These are phyloP conservation scores for Gynostemma pentaphyllum DNA, from an alignment of 306 rosid genomes.

Conservation along the genomic window DNA sequence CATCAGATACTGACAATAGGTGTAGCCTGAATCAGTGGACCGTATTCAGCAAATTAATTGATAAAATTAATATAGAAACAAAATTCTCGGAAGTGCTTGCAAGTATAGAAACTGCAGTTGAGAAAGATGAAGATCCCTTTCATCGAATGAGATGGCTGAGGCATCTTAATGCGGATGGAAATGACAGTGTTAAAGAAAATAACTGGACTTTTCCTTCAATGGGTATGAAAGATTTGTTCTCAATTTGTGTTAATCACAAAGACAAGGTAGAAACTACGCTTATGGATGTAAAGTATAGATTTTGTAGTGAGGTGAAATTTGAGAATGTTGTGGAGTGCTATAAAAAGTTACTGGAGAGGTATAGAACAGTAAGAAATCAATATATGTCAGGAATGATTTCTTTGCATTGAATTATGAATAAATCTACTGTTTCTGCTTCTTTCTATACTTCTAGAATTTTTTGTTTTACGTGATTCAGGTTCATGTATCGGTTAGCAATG, in stretches of 20 bases:
- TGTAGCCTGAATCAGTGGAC: slow-evolving; percentile 33
- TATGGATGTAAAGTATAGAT: slow-evolving; percentile 43
- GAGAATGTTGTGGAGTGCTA: slow-evolving; percentile 43
- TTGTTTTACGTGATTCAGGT: too few relatives aligned
- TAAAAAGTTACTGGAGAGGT: slow-evolving; percentile 45
- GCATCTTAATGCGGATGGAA: slow-evolving; percentile 26
- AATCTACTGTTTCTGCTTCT: too few relatives aligned
- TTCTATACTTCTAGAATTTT: too few relatives aligned
- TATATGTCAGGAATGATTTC: slow-evolving; percentile 69
- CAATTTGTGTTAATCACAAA: slow-evolving; percentile 24
- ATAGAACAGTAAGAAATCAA: slow-evolving; percentile 50
- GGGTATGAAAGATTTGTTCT: slow-evolving; percentile 23
- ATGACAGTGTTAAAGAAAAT: slow-evolving; percentile 11
- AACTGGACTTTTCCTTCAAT: slow-evolving; percentile 22
- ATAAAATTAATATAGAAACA: slow-evolving; percentile 34
- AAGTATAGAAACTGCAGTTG: slow-evolving; percentile 34
- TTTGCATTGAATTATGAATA: slow-evolving; percentile 26
- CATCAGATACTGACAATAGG: slow-evolving; percentile 23
- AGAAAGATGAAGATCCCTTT: slow-evolving; percentile 54
- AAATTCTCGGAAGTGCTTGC: slow-evolving; percentile 39
- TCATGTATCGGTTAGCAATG: too few relatives aligned
- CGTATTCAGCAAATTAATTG: slow-evolving; percentile 32
- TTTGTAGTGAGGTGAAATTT: slow-evolving; percentile 44
- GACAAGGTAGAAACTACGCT: slow-evolving; percentile 41
- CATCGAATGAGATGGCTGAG: slow-evolving; percentile 51